Evolutionary conservation across 1,284 basidiomycete genomes (phyloP), one percentile per base, ranked within the genome.

Genomic region (Boletus sp.): DNA sequence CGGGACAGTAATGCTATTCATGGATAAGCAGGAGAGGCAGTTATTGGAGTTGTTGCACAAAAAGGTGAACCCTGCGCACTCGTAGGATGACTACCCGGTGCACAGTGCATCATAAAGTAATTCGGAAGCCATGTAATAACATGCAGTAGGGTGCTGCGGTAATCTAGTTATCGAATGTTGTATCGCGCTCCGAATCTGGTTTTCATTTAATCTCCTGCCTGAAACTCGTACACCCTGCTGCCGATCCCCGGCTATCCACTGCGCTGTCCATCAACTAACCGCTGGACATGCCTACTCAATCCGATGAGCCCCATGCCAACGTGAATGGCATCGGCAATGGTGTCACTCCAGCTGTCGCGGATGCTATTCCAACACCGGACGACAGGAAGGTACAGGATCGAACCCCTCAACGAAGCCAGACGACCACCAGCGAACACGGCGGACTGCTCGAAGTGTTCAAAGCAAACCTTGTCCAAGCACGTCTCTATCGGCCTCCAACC

Each of bases 1-100:
- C 64, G 73, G 73, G 42, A 88, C 84, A 0, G 77, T 90, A 1
- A 71, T 82, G 46, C 60, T 89, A 59, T 86, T 92, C 70, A 75
- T 91, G 69, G 83, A 79, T 55, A 69, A 65, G 41, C 62, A 70
- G 20, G 89, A 90, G 71, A 83, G 78, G 63, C 71, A 66, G 44
- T 42, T 78, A 20, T 76, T 76, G 36, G 71, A 70, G 49, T 63
- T 68, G 35, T 68, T 83, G 27, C 79, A 75, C 72, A 63, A 67
- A 44, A 65, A 61, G 43, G 67, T 65, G 31, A 59, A 66, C 37
- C 27, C 49, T 42, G 16, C 43, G 18, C 24, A 31, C 24, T 54
- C 55, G 42, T 64, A 66, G 49, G 24, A 51, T 36, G 24, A 51
- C 31, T 33, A 13, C 31, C 11, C 1, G 4, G 45, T 35, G 29